These are phyloP conservation scores for Hordeum vulgare DNA, from an alignment of 176 grass and related monocot species.

Conservation along the genomic window DNA sequence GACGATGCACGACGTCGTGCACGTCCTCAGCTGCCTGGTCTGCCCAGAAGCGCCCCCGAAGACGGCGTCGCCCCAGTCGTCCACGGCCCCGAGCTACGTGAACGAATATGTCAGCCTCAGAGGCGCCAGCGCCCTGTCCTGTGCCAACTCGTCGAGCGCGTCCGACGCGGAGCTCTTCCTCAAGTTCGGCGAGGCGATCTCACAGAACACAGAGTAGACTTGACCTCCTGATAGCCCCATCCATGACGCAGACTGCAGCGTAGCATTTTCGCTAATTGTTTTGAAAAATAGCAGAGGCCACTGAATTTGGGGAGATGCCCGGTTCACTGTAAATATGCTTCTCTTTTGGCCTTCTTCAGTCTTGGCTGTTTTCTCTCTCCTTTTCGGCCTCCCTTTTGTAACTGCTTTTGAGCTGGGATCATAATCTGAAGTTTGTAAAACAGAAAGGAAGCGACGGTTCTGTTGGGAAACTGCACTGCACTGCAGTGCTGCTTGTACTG, in stretches of 20 bases:
- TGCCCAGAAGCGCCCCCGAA: slow-evolving; percentile 29
- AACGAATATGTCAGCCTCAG: slow-evolving; percentile 65
- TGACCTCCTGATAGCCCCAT: neutral
- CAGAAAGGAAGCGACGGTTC: slow-evolving; percentile 9
- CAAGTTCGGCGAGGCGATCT: slow-evolving; percentile 93
- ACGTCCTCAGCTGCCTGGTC: slow-evolving; percentile 59
- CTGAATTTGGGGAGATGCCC: neutral
- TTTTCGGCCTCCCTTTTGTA: neutral
- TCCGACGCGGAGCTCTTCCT: slow-evolving; percentile 86
- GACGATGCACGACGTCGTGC: slow-evolving; percentile 85
- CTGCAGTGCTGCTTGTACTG: neutral
- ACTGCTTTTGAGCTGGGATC: slow-evolving; percentile 8
- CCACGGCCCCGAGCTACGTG: slow-evolving; percentile 42
- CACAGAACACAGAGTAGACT: slow-evolving; percentile 52
- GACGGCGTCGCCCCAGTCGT: slow-evolving; percentile 3
- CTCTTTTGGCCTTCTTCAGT: neutral
- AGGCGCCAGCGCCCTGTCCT: slow-evolving; percentile 26
- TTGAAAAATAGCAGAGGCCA: neutral
- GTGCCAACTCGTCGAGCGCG: slow-evolving; percentile 42
- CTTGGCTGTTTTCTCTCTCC: neutral
- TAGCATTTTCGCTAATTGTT: slow-evolving; percentile 15
- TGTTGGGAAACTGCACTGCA: neutral
- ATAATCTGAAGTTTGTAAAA: slow-evolving; percentile 28
- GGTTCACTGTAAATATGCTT: slow-evolving; percentile 45
- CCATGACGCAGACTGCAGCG: neutral